Evolutionary conservation across 75 land plant species (phyloP), one percentile per base, ranked within the genome.

Genomic region (Selaginella moellendorffii): DNA sequence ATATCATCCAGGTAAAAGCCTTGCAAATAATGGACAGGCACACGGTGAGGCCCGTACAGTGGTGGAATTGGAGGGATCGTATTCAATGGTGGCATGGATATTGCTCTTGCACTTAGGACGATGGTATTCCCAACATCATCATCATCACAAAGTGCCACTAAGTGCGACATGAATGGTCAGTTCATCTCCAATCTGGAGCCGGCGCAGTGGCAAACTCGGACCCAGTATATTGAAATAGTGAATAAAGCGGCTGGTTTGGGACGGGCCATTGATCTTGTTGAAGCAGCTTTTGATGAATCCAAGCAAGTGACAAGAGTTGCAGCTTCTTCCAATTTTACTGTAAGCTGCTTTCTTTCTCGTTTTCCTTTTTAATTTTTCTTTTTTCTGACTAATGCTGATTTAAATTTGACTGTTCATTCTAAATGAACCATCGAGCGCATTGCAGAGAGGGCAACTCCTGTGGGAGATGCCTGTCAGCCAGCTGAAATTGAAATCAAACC

Each of bases 231-330:
- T 63, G 97, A 90, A 72, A 84, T 87, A 27, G 78, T 87, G 72
- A 87, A 90, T 68, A 90, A 90, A 64, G 97, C 93, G 30, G 93
- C 97, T 67, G 97, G 73, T 10, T 77, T 90, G 31, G 79, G 80
- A 26, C 87, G 97, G 28, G 97, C 97, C 25, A 90, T 90, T 68
- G 97, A 90, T 59, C 85, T 90, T 56, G 97, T 92, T 24, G 97
- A 90, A 54, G 75, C 82, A 23, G 72, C 97, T 52, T 90, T 90
- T 67, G 46, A n/a, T n/a, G n/a, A n/a, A n/a, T n/a, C n/a, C n/a
- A n/a, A n/a, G n/a, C n/a, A n/a, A n/a, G n/a, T n/a, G n/a, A n/a
- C n/a, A n/a, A n/a, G n/a, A n/a, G n/a, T n/a, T n/a, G n/a, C n/a
- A n/a, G n/a, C n/a, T n/a, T n/a, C n/a, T n/a, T n/a, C n/a, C n/a